These are phyloP conservation scores for Phytophthora citrophthora DNA, from an alignment of 352 stramenopile genomes.

Conservation along the genomic window DNA sequence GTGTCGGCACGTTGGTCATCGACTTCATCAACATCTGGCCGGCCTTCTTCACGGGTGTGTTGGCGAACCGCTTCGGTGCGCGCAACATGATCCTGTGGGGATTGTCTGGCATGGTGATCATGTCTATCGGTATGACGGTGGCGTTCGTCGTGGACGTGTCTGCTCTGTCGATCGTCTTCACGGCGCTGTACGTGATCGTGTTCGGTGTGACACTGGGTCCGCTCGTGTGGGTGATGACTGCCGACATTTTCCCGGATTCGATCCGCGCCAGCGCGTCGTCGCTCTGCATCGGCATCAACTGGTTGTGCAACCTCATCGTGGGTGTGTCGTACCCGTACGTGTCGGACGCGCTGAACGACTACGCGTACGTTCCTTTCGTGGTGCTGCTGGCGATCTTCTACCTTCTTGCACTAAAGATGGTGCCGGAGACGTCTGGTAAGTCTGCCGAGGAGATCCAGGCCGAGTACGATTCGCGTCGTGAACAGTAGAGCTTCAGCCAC, in stretches of 20 bases:
- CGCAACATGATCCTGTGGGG: constrained; percentile 1
- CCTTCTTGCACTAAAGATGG: not conserved
- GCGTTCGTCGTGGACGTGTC: constrained; percentile 1
- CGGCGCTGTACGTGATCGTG: constrained; percentile 1
- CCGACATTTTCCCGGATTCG: not conserved
- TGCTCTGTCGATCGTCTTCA: not conserved
- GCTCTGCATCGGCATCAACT: constrained; percentile 1
- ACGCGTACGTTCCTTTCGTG: constrained; percentile 1
- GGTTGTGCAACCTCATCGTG: constrained; percentile 1
- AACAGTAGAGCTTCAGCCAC: not conserved
- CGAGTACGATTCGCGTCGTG: not conserved
- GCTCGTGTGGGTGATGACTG: not conserved
- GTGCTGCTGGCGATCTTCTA: not conserved
- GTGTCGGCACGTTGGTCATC: not conserved
- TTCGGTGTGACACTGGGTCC: not conserved
- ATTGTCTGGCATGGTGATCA: not conserved
- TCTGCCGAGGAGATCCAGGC: not conserved
- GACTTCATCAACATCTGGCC: not conserved
- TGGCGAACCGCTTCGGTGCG: not conserved
- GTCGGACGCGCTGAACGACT: not conserved
- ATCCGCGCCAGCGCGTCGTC: not conserved
- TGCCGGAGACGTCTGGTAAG: not conserved
- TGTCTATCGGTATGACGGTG: not conserved
- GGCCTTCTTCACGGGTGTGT: not conserved
- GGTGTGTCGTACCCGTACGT: constrained; percentile 1